Base-by-base conservation (phyloP, 1,139 yeast genomes). In the Diutina siamensis region DNA sequence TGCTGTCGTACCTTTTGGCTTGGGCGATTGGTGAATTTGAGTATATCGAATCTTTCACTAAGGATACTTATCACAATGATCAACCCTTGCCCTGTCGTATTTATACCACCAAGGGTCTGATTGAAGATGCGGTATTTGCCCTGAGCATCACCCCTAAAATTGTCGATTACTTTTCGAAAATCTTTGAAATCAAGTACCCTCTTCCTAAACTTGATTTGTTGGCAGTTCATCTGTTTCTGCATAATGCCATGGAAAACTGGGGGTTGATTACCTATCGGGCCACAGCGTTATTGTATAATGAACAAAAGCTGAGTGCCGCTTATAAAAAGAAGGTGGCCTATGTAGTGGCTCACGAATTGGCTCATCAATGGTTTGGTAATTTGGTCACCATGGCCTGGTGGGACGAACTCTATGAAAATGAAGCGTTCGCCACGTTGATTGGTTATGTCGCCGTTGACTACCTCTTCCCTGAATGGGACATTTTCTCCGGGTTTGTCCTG, bases 41-140 rank as follows among this genome's bases (percentile, higher is more conserved):
- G 9, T 44, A 35, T 18, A 44, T 44, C 19, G 45, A 44, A 22
- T 63, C 76, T 44, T 52, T 38, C 63, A 69, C 60, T 10, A 48
- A 55, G 41, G 60, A 58, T 41, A 47, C 53, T 40, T 82, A 80
- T 67, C 47, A 38, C 31, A 54, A 59, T 46, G 60, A 63, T 17
- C 53, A 56, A 46, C 82, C 84, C 47, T 72, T 85, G 47, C 89
- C 92, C 9, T 80, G 83, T 28, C 69, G 86, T 49, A 78, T 82
- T 40, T 83, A 82, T 59, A 78, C 89, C 44, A 81, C 88, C 33
- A 74, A 74, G 56, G 88, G 86, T n/a, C 71, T 76, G 52, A 72
- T 72, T 46, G 62, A 72, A 44, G 80, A 78, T 53, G 88, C 88
- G 40, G 34, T 40, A 17, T 52, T 52, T 12, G 73, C 76, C 21